Base-by-base conservation (phyloP, 2,329 filamentous ascomycete species). In the Plenodomus tracheiphilus region DNA sequence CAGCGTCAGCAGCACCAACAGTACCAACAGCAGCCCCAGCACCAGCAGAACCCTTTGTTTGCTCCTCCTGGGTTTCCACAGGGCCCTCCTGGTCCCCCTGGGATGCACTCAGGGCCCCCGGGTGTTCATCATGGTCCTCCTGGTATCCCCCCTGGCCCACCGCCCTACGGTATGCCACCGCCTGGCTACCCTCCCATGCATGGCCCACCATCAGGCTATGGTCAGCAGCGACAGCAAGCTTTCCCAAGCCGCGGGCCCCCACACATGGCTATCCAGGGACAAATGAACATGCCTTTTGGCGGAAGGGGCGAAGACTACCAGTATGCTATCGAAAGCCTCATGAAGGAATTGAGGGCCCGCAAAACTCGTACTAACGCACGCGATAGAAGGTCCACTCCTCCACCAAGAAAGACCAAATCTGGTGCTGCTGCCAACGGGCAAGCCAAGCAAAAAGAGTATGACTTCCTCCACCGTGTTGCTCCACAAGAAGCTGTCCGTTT, bases 391-490 rank as follows among this genome's bases (percentile, higher is more conserved):
- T 51, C 58, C 54, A 53, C 49, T 56, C 53, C 48, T 42, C 54
- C 51, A 37, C 38, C 40, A 30, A 62, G 54, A 37, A 50, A 49
- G 36, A 44, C 43, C 47, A 58, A 54, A 36, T 43, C 54, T 30
- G 49, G 47, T 35, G 44, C 49, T 49, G 39, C 54, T 41, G 35
- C 37, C 41, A 52, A 54, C 20, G 51, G 49, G 19, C 45, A 56
- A 11, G 50, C 45, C 30, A 48, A 44, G 37, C 48, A 50, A 43
- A 52, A 59, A 50, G 56, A 58, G 61, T 64, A 64, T 52, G 52
- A 41, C 43, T 47, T 39, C 48, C 53, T 54, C 36, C 52, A 52
- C 30, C 40, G 46, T 22, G 41, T 56, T 37, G 35, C 41, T 36
- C 39, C 38, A 2, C 22, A 20, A 13, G 28, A 53, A 19, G 17